Percentiles rank a stretch among this genome's conserved stretches.
phyloP scores from a whole-genome alignment of 1,284 basidiomycete species.

The Cryptococcus sp. region DNA sequence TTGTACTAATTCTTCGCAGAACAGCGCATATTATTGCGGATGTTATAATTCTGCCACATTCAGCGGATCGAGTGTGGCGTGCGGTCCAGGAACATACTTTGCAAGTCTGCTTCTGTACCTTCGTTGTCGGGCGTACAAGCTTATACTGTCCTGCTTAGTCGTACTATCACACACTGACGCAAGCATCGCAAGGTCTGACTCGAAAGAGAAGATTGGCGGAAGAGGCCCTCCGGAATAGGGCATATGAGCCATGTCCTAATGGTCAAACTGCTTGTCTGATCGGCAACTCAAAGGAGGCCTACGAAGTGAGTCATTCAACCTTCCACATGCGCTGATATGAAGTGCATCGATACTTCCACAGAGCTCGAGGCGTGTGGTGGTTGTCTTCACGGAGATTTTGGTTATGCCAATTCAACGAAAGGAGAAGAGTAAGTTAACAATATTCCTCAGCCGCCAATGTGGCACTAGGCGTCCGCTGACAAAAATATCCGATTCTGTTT shows the following conservation, averaged over 20 bases:
- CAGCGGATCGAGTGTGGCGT: neutral
- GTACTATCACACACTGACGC: neutral
- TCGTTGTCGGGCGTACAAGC: neutral
- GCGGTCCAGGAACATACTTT: neutral
- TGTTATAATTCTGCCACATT: neutral
- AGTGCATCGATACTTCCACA: conserved; percentile 21
- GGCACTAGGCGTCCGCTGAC: neutral
- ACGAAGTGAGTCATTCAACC: neutral
- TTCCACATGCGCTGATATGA: neutral
- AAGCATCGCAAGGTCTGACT: neutral
- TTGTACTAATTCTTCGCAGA: neutral
- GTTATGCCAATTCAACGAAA: conserved; percentile 42
- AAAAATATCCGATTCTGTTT: no score
- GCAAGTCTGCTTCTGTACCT: neutral
- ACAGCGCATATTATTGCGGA: neutral
- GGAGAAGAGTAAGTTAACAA: conserved; percentile 1
- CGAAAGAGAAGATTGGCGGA: neutral
- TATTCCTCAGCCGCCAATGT: neutral
- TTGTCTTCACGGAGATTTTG: conserved; percentile 20
- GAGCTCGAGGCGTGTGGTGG: conserved; percentile 28
- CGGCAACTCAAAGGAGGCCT: neutral
- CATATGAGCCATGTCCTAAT: neutral
- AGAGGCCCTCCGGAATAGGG: neutral
- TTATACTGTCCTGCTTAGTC: neutral
- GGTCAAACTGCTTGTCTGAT: neutral